Conservation (phyloP, 495 filamentous ascomycete species). For the Penicillium desertorum region DNA sequence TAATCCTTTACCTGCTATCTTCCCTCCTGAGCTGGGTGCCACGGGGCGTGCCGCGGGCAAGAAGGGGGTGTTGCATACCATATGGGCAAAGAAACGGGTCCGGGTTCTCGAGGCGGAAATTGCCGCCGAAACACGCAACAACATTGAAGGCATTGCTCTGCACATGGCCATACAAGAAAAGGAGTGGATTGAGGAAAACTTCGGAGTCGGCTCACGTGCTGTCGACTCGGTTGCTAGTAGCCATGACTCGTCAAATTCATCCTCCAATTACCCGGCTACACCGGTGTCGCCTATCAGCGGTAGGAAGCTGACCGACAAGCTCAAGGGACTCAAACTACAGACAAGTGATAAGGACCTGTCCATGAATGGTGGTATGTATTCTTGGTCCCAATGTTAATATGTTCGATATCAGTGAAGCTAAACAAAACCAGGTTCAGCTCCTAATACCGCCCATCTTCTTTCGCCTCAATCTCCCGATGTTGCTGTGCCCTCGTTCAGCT, state of each 20-base stretch:
- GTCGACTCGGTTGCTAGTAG: constrained; percentile 16
- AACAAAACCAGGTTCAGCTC: constrained; percentile 1
- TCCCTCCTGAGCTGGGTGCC: constrained; percentile 66
- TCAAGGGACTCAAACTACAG: constrained; percentile 70
- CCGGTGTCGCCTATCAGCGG: constrained; percentile 65
- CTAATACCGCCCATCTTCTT: constrained; percentile 39
- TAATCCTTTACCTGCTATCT: constrained; percentile 79
- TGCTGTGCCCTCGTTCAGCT: constrained; percentile 63
- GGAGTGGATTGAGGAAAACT: constrained; percentile 77
- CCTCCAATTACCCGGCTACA: constrained; percentile 35
- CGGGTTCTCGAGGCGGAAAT: constrained; percentile 73
- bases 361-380: constrained; percentile 45
- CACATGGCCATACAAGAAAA: constrained; percentile 79
- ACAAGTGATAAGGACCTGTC: constrained; percentile 64
- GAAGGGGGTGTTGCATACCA: constrained; percentile 77
- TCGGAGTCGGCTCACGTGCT: constrained; percentile 54
- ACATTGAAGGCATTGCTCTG: constrained; percentile 73
- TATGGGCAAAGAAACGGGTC: constrained; percentile 77
- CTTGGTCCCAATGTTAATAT: not conserved
- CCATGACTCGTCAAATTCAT: constrained; percentile 19
- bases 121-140: constrained; percentile 56
- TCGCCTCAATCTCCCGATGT: constrained; percentile 64
- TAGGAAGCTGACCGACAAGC: constrained; percentile 65
- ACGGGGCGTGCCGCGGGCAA: constrained; percentile 65
- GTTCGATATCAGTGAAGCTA: not conserved